Conservation (phyloP, 208 protist genomes). For the Crithidia sp. region DNA sequence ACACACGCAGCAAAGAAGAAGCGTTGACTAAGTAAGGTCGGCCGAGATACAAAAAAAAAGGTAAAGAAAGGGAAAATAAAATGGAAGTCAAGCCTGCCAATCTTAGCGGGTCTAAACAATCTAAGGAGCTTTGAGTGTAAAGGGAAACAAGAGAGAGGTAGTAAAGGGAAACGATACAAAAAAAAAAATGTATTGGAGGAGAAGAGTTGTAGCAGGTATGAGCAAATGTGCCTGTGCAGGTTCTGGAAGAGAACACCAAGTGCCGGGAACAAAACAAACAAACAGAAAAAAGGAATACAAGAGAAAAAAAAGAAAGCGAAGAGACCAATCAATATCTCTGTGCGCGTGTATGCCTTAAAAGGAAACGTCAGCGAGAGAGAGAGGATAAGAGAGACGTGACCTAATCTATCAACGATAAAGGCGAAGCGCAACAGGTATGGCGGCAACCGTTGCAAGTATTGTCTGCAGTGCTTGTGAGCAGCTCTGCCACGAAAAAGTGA, state of each 20-base stretch:
- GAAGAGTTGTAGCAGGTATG: background rate
- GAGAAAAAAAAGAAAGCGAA: background rate
- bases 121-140: too few relatives aligned
- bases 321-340: background rate
- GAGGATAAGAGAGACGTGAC: too few relatives aligned
- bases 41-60: constrained; percentile 16
- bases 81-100: background rate
- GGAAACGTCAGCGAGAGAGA: too few relatives aligned
- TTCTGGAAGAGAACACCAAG: background rate
- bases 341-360: too few relatives aligned
- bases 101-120: too few relatives aligned
- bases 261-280: constrained; percentile 3
- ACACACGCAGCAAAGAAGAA: background rate
- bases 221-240: background rate
- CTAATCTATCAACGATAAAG: too few relatives aligned
- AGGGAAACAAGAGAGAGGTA: background rate
- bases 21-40: background rate
- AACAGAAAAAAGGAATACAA: constrained; percentile 21
- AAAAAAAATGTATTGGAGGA: background rate
- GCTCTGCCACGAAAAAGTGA: too few relatives aligned
- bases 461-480: too few relatives aligned
- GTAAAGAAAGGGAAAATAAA: background rate
- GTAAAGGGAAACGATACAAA: background rate
- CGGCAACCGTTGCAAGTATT: too few relatives aligned
- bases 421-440: too few relatives aligned